Base-by-base conservation (phyloP, 225 moss, liverwort and hornwort species). In the Rhytidiadelphus loreus region DNA sequence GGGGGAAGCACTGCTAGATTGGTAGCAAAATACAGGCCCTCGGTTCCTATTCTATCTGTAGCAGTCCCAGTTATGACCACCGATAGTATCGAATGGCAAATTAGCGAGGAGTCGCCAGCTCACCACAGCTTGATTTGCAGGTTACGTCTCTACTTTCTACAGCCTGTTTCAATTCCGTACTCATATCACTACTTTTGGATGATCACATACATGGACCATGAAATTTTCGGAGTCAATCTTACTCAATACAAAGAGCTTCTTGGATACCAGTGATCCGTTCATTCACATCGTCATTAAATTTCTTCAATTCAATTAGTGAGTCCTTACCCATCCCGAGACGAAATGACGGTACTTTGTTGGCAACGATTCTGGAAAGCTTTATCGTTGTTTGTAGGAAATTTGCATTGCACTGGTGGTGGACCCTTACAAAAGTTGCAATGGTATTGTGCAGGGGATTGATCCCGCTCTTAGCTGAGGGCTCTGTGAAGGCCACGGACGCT, bases 51-150 rank as follows among this genome's bases (percentile, higher is more conserved):
- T 83, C 94, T 98, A 12, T 98, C 98, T 14, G 97, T 98, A 77
- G 98, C 98, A 82, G 95, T 98, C 69, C 98, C 98, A 30, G 96
- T 98, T 24, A 96, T 98, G 97, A 98, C 96, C 50, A 98, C 98
- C 41, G 96, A 98, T 72, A 96, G 91, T 87, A 91, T 98, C 82
- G 93, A 94, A 52, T 98, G 98, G 97, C 94, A 96, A 87, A 93
- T 96, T 46, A 98, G 98, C 78, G 98, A 98, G 90, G 97, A 98
- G 91, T 96, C 98, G 52, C 98, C 97, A 17, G 97, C 98, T 60
- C 96, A 95, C 74, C 98, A 97, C 87, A 97, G 97, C 92, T 93
- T 98, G 75, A 94, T 93, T 50, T 93, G 93, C 92, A 93, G 93
- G 93, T 93, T 62, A 35, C 13, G 78, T 81, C 77, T 86, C 69